Conservation (phyloP, 768 basidiomycete species). For the Leccinum ochraceum region DNA sequence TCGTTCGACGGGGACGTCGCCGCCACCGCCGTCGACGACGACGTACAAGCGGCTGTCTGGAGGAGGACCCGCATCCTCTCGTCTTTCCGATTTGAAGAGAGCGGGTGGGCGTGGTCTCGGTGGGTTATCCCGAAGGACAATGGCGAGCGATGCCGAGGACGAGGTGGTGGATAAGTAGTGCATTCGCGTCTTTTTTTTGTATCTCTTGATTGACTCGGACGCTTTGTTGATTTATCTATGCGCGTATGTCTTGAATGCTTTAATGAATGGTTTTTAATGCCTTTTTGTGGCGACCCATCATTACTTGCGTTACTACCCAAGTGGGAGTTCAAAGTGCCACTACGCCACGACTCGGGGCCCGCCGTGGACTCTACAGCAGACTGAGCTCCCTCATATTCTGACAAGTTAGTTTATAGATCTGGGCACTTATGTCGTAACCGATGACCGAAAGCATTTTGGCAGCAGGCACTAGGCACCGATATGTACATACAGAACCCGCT, state of each 20-base stretch:
- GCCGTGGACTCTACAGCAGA: no score
- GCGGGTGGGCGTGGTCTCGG: constrained; percentile 48
- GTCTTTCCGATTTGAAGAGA: constrained; percentile 31
- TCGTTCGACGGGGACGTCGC: constrained; percentile 40
- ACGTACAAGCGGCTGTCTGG: constrained; percentile 50
- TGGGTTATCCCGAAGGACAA: constrained; percentile 69
- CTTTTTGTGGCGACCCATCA: background rate
- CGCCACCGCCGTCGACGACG: constrained; percentile 35
- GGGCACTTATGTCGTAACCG: no score
- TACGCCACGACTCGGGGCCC: no score
- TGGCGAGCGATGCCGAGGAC: constrained; percentile 85
- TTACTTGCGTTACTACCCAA: no score
- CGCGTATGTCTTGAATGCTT: background rate
- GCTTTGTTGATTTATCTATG: background rate
- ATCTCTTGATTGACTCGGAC: background rate
- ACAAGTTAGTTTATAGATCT: no score
- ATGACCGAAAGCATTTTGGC: no score
- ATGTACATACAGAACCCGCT: no score
- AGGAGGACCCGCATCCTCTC: constrained; percentile 12
- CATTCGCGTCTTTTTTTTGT: background rate
- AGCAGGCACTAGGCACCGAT: no score
- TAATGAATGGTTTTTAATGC: background rate
- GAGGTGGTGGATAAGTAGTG: constrained; percentile 48
- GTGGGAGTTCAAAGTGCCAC: background rate
- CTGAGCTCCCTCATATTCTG: no score